Percentiles rank a stretch among this genome's conserved stretches.
Conservation (phyloP, 2,329 filamentous ascomycete genomes). For the Colletotrichum chrysophilum region DNA sequence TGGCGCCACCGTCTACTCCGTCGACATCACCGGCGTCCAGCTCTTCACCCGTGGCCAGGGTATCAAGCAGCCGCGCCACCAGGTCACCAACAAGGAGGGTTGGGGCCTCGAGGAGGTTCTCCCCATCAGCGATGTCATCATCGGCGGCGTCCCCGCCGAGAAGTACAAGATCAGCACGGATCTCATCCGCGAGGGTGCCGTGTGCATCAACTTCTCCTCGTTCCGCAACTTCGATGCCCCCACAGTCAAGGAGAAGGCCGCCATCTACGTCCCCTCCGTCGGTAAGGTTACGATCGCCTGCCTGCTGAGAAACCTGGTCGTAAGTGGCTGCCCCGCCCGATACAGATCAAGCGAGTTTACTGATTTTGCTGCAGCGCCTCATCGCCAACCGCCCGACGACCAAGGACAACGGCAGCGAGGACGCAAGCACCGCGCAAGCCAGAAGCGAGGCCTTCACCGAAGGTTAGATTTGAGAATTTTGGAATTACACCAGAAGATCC, state of each 20-base stretch:
- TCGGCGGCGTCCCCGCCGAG: constrained; percentile 88
- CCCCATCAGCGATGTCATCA: constrained; percentile 90
- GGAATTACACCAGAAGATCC: neutral
- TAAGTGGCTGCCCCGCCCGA: constrained; percentile 49
- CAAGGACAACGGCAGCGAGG: constrained; percentile 36
- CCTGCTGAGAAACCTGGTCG: constrained; percentile 85
- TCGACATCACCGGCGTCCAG: constrained; percentile 91
- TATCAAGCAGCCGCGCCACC: constrained; percentile 83
- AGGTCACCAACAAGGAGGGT: constrained; percentile 82
- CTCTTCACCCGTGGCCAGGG: constrained; percentile 90
- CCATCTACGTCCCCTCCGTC: constrained; percentile 95
- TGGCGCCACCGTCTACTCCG: constrained; percentile 92
- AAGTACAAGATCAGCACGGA: constrained; percentile 88
- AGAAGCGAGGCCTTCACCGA: constrained; percentile 47
- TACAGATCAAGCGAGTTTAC: neutral
- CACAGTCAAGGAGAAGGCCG: constrained; percentile 92
- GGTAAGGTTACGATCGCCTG: constrained; percentile 98
- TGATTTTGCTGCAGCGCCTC: constrained; percentile 44
- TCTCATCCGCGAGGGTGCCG: constrained; percentile 84
- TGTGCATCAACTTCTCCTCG: constrained; percentile 99
- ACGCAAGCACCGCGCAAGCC: constrained; percentile 33
- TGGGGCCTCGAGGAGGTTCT: constrained; percentile 83
- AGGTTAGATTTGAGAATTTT: constrained; percentile 28
- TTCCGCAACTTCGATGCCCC: constrained; percentile 89
- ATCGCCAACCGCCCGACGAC: constrained; percentile 53